Evolutionary conservation across 2,329 filamentous ascomycete species (phyloP).

Genomic region (Gliomastix tumulicola): DNA sequence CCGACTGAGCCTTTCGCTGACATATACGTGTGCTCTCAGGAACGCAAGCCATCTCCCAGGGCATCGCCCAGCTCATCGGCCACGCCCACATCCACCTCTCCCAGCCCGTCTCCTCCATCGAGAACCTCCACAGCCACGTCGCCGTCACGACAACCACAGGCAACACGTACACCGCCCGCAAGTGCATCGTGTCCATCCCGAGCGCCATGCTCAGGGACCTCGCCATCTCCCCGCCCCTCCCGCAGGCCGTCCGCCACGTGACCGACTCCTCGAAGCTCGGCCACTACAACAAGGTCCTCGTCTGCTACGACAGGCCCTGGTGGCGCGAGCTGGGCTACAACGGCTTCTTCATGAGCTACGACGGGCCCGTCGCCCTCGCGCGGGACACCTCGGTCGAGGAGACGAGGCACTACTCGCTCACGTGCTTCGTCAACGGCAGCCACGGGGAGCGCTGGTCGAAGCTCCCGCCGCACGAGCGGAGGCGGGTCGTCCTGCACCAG

Average conservation of each 20-base stretch:
- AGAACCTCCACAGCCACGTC: constrained; percentile 8
- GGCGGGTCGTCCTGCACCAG: constrained; percentile 22
- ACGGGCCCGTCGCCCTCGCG: constrained; percentile 28
- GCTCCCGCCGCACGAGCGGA: constrained; percentile 15
- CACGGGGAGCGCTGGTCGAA: constrained; percentile 25
- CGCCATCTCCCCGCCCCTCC: constrained; percentile 35
- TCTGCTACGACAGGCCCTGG: constrained; percentile 22
- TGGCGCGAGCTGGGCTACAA: constrained; percentile 24
- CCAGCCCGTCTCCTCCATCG: constrained; percentile 13
- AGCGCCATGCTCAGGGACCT: constrained; percentile 38
- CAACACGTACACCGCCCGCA: constrained; percentile 19
- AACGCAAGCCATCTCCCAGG: constrained; percentile 14
- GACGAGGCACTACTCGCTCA: constrained; percentile 21
- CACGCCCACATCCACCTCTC: constrained; percentile 7
- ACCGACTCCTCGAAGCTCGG: constrained; percentile 27
- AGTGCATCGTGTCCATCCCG: constrained; percentile 40
- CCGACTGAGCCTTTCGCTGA: no score
- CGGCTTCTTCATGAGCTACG: constrained; percentile 29
- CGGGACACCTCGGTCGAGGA: constrained; percentile 30
- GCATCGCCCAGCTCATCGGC: constrained; percentile 17
- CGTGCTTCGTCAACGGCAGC: constrained; percentile 32
- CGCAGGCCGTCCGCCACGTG: constrained; percentile 23
- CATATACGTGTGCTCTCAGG: no score
- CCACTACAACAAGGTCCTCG: constrained; percentile 34
- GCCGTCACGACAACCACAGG: constrained; percentile 12